Conservation (phyloP, 2,329 filamentous ascomycete genomes). For the Colletotrichum endophyticum region DNA sequence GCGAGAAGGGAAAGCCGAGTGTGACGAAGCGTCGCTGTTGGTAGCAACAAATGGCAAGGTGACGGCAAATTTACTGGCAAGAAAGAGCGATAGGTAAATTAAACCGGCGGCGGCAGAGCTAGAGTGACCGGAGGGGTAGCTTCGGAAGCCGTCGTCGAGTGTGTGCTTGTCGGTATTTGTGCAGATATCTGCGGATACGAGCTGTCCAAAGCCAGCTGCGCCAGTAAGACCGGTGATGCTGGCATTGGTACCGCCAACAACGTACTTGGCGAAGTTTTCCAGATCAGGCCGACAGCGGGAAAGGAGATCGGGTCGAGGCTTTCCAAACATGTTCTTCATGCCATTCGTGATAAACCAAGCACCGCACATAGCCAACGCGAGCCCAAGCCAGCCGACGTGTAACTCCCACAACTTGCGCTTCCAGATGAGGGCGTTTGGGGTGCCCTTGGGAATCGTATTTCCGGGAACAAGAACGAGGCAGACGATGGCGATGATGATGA, state of each 20-base stretch:
- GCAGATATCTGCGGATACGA: slow-evolving; percentile 83
- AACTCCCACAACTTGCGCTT: slow-evolving; percentile 89
- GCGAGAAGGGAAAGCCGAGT: slow-evolving; percentile 79
- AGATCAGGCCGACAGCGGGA: slow-evolving; percentile 80
- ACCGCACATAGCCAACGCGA: slow-evolving; percentile 73
- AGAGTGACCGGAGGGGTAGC: slow-evolving; percentile 63
- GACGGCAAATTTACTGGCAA: slow-evolving; percentile 82
- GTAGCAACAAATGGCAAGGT: slow-evolving; percentile 72
- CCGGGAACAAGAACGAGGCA: slow-evolving; percentile 76
- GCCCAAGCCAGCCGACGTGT: slow-evolving; percentile 83
- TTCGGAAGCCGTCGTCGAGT: slow-evolving; percentile 84
- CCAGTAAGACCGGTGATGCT: slow-evolving; percentile 9
- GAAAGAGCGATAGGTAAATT: slow-evolving; percentile 84
- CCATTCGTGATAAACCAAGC: slow-evolving; percentile 84
- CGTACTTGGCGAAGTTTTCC: slow-evolving; percentile 60
- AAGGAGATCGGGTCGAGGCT: slow-evolving; percentile 82
- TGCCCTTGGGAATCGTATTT: slow-evolving; percentile 65
- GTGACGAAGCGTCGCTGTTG: slow-evolving; percentile 46
- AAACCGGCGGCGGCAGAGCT: slow-evolving; percentile 80
- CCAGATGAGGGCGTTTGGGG: slow-evolving; percentile 72
- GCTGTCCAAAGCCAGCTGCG: slow-evolving; percentile 56
- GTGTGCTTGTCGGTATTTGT: slow-evolving; percentile 61
- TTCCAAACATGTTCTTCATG: slow-evolving; percentile 78
- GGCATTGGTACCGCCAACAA: slow-evolving; percentile 59
- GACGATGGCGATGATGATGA: slow-evolving; percentile 70